Percentiles rank a stretch among this genome's conserved stretches.
Evolutionary conservation across 2,329 filamentous ascomycete species (phyloP).

Genomic region (Fusarium sp.): DNA sequence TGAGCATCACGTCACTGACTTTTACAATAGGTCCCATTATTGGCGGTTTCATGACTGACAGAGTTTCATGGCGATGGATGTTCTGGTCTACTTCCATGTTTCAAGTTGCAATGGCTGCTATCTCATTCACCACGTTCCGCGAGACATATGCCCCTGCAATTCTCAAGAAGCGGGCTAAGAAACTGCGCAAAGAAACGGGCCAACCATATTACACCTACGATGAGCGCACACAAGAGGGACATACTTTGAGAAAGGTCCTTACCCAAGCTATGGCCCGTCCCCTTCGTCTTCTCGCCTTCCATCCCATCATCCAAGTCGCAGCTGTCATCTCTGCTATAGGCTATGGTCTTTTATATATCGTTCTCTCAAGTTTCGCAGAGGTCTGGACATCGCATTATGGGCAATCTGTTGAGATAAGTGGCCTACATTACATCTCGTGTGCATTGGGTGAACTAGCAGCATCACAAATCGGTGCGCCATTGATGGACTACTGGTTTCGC

Average conservation of each 20-base stretch:
- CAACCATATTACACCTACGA: constrained; percentile 47
- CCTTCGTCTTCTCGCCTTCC: constrained; percentile 63
- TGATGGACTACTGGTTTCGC: constrained; percentile 54
- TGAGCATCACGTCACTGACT: background rate
- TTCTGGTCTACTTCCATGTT: constrained; percentile 57
- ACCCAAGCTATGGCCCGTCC: constrained; percentile 60
- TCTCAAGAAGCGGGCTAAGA: constrained; percentile 46
- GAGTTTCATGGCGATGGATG: constrained; percentile 55
- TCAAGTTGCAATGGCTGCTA: constrained; percentile 48
- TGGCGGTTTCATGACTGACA: constrained; percentile 51
- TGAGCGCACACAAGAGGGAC: constrained; percentile 49
- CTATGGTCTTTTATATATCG: constrained; percentile 71
- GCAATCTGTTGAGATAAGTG: constrained; percentile 65
- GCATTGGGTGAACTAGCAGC: constrained; percentile 70
- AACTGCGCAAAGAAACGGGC: constrained; percentile 46
- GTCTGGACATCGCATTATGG: constrained; percentile 66
- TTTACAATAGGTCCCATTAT: constrained; percentile 45
- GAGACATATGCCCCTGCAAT: constrained; percentile 53
- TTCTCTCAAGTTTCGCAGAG: constrained; percentile 68
- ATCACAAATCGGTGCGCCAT: constrained; percentile 55
- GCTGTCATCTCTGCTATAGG: constrained; percentile 65
- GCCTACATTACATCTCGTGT: constrained; percentile 71
- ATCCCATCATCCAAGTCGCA: constrained; percentile 68
- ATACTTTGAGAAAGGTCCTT: constrained; percentile 41
- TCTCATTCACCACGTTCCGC: constrained; percentile 46